Base-by-base conservation (phyloP, 352 stramenopile genomes). In the Globisporangium takayamanum region DNA sequence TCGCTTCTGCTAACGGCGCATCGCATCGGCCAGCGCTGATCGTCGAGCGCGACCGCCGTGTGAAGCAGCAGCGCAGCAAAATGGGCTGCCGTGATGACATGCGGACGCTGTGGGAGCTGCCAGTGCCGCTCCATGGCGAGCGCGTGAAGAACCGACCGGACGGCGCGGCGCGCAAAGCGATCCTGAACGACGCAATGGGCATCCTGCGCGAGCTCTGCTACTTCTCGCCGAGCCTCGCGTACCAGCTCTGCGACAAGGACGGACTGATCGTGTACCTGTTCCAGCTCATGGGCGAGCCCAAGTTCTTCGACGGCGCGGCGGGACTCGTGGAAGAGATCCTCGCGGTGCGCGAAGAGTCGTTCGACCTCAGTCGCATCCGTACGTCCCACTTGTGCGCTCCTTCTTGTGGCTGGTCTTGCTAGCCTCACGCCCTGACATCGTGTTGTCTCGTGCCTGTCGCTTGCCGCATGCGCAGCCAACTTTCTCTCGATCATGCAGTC, bases 201-300 rank as follows among this genome's bases (percentile, higher is more conserved):
- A 77, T 95, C 22, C 64, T 96, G 45, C 67, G 86, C 12, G 85
- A 95, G 46, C 70, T 96, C 25, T 89, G 80, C 69, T 94, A 93
- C 64, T 84, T 92, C 55, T 89, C 86, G 5, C 67, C 80, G 3
- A 70, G 67, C 25, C 58, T 95, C 58, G 75, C 84, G 8, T 60
- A 78, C 15, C 74, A 89, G 56, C 70, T 94, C 8, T 89, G 86
- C 55, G 64, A 87, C 60, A 88, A 94, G 51, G 79, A 95, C 53
- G 80, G 81, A 7, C 86, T 98, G 3, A 79, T 98, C 12, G 76
- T 95, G 57, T 96, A 96, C 66, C 68, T 98, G n/a, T 98, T 98
- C 62, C 90, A 96, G 50, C 78, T 98, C 49, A 87, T 98, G 71
- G 71, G 78, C 4, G 82, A 97, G 58, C 69, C 86, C 55, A 80